Base-by-base conservation (phyloP, 208 protist genomes). In the Trypanosoma scelopori region DNA sequence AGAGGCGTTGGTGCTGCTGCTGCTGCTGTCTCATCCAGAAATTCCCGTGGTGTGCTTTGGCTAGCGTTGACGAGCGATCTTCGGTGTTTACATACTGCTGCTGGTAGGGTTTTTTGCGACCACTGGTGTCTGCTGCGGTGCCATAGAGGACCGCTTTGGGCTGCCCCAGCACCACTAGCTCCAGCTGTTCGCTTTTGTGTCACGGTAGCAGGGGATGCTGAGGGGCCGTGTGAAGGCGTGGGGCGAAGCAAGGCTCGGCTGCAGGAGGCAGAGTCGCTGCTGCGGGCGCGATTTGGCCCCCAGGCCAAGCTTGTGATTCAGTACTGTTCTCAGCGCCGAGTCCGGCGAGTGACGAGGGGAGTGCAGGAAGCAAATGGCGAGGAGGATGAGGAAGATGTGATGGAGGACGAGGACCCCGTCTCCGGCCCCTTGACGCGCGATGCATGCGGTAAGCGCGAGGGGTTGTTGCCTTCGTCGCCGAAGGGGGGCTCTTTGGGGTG, bases 251-350 rank as follows among this genome's bases (percentile, higher is more conserved):
- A 18, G 37, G 35, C 18, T 25, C 35, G 35, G 32, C 37, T 89
- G 3, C 74, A 58, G 15, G 79, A 81, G 23, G 84, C 90, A 15
- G 79, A 91, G 47, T 56, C 43, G 18, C 45, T 79, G 25, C 55
- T 95, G 49, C 75, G 78, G 32, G 71, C 86, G 45, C 55, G 76
- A 30, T 95, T 85, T 52, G 90, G 90, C 0, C 90, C 86, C 0
- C 79, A 92, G 25, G 86, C 90, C 3, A 91, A 92, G 51, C 30
- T 95, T 0, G 73, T 89, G 25, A 49, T 93, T 32, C 81, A 82
- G 30, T 70, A 65, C n/a, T 65, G 84, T 35, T 58, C 50, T 11
- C 69, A 78, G 20, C 78, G 69, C 3, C 70, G 50, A 2, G 5
- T 20, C 6, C 1, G 50, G 49, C 23, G 28, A 12, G 28, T 30